Conservation (phyloP, 1,139 yeast genomes). For the Suhomyces terraborum region DNA sequence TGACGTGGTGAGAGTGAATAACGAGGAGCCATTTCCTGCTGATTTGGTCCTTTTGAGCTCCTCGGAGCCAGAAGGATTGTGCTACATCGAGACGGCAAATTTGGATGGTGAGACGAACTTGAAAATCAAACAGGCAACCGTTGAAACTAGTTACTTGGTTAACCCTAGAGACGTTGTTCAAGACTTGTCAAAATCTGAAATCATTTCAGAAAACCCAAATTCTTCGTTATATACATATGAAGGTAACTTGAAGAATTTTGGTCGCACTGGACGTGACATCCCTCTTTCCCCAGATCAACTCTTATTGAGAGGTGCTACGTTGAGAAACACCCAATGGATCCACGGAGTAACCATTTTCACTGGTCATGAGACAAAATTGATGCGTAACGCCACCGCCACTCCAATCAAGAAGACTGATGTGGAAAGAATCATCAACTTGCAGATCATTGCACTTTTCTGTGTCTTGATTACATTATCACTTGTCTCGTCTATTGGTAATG, state of each 20-base stretch:
- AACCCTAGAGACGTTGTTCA: conserved; percentile 61
- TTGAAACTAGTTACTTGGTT: conserved; percentile 75
- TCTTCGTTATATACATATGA: conserved; percentile 93
- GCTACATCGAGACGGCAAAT: conserved; percentile 96
- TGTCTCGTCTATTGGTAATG: conserved; percentile 86
- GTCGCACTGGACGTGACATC: conserved; percentile 46
- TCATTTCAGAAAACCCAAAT: conserved; percentile 90
- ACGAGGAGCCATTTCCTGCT: conserved; percentile 94
- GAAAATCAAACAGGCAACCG: conserved; percentile 85
- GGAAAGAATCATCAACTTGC: conserved; percentile 90
- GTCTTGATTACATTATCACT: conserved; percentile 74
- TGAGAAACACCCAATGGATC: conserved; percentile 93
- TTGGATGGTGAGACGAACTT: conserved; percentile 97
- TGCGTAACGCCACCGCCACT: conserved; percentile 98
- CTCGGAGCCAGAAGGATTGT: conserved; percentile 96
- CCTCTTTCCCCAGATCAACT: conserved; percentile 90
- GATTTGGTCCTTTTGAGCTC: conserved; percentile 83
- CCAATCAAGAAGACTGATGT: conserved; percentile 97
- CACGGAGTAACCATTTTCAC: conserved; percentile 93
- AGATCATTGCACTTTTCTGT: conserved; percentile 83
- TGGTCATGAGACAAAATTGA: conserved; percentile 96
- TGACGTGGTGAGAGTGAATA: conserved; percentile 79
- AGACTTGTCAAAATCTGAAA: conserved; percentile 38
- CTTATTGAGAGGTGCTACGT: conserved; percentile 90
- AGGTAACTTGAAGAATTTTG: conserved; percentile 69